Evolutionary conservation across 768 basidiomycete genomes (phyloP), one percentile per base, ranked within the genome.

Genomic region (Hericium alpestre): DNA sequence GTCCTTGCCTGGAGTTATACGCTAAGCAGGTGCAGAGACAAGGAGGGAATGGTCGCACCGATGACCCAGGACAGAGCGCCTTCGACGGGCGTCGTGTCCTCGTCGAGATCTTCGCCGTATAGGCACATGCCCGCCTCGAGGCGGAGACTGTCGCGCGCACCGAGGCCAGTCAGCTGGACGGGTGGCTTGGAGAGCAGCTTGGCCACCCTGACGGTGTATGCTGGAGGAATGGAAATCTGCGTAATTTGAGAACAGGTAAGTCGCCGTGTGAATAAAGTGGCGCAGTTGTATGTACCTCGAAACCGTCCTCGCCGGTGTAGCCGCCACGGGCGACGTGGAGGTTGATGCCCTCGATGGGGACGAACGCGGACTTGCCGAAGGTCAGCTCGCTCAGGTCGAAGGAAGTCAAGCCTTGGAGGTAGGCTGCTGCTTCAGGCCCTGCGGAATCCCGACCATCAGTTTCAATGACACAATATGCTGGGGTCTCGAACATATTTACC

Each of bases 271-370:
- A 20, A 23, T n/a, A 10, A 32, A 32, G 51, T 18, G 51, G 46
- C 27, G 4, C 46, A 22, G 51, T 51, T 49, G 32, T 23, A 59
- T 73, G 57, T 23, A 84, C 93, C 78, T 99, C 96, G 63, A 99
- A 98, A 0, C 96, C 96, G 70, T 99, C 96, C 72, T 99, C 96
- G 11, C 96, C 96, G 0, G 96, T 98, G 72, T 99, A 99, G 4
- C 96, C 96, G 27, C 93, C 91, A 15, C 96, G 83, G 8, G 93
- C 89, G 32, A 98, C 82, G 66, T 98, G 93, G 38, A 90, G 79
- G 66, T 83, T 84, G 63, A 84, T 81, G 3, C 83, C 86, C 58
- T 86, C 85, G 43, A 96, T 78, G 0, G 87, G 82, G 9, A 91
- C 79, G 66, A 83, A 92, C 0, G 87, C 86, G 18, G 89, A 86